phyloP scores from a whole-genome alignment of 2,329 filamentous ascomycete species.

The Aureobasidium sp. region DNA sequence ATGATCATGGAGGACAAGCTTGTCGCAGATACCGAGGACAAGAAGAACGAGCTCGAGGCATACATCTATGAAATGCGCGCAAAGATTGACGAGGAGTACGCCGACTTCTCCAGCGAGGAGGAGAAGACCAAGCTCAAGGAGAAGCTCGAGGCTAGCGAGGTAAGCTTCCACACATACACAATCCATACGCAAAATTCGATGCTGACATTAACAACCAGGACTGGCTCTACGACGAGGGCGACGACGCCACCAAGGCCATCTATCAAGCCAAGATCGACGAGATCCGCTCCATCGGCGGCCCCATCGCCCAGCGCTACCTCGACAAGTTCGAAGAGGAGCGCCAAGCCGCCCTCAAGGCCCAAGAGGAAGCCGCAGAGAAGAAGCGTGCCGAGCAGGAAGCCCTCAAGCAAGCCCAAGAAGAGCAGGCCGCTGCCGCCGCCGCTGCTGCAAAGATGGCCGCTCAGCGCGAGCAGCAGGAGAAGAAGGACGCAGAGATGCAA shows the following conservation, averaged over 20 bases:
- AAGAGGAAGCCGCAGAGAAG: constrained; percentile 60
- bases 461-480: constrained; percentile 44
- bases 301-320: constrained; percentile 88
- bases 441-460: constrained; percentile 39
- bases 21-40: constrained; percentile 94
- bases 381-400: constrained; percentile 62
- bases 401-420: constrained; percentile 69
- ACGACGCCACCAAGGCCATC: constrained; percentile 86
- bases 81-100: constrained; percentile 88
- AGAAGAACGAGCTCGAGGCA: constrained; percentile 99
- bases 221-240: constrained; percentile 96
- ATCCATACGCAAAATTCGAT: background rate
- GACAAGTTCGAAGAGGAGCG: constrained; percentile 89
- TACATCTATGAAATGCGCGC: constrained; percentile 95
- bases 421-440: constrained; percentile 47
- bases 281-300: constrained; percentile 81
- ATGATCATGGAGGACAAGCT: constrained; percentile 99
- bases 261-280: constrained; percentile 96
- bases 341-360: constrained; percentile 57
- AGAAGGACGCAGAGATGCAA: constrained; percentile 49
- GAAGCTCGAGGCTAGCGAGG: constrained; percentile 80
- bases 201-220: constrained; percentile 52
- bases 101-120: constrained; percentile 81
- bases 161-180: constrained; percentile 40
- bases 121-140: constrained; percentile 82